These are phyloP conservation scores for Monilinia vaccinii-corymbosi DNA, from an alignment of 2,329 filamentous ascomycete genomes.

Conservation along the genomic window DNA sequence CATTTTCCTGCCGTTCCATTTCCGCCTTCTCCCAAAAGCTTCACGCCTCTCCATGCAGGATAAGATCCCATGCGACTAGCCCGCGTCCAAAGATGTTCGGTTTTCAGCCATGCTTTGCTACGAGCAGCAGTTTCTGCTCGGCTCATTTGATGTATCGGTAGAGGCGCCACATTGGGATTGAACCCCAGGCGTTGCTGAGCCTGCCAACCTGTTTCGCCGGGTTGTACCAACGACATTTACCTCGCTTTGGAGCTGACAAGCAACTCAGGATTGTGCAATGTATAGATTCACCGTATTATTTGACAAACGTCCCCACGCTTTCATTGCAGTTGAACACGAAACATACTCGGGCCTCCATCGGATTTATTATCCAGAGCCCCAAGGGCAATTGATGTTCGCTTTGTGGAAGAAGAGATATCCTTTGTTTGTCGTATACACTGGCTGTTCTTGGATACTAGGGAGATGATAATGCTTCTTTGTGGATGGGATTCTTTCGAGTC, in stretches of 20 bases:
- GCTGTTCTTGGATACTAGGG: background rate
- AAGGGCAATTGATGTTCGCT: background rate
- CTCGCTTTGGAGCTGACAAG: background rate
- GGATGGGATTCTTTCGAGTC: background rate
- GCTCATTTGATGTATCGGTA: too few species aligned
- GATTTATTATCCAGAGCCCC: background rate
- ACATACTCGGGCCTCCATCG: background rate
- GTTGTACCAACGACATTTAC: background rate
- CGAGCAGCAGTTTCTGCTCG: background rate
- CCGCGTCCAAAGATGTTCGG: background rate
- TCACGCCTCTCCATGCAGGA: background rate
- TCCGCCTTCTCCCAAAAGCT: background rate
- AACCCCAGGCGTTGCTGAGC: background rate
- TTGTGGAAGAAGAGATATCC: background rate
- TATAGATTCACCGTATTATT: background rate
- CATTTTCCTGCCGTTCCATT: background rate
- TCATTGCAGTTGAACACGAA: background rate
- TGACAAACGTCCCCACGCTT: background rate
- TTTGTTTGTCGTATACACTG: background rate
- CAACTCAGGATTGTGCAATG: background rate
- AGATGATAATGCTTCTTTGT: background rate
- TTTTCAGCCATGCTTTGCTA: background rate
- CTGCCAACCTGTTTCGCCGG: background rate
- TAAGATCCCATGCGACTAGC: background rate
- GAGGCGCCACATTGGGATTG: background rate